Evolutionary conservation across 805 yeast species (phyloP), one percentile per base, ranked within the genome.

Genomic region (Nakazawaea populi): DNA sequence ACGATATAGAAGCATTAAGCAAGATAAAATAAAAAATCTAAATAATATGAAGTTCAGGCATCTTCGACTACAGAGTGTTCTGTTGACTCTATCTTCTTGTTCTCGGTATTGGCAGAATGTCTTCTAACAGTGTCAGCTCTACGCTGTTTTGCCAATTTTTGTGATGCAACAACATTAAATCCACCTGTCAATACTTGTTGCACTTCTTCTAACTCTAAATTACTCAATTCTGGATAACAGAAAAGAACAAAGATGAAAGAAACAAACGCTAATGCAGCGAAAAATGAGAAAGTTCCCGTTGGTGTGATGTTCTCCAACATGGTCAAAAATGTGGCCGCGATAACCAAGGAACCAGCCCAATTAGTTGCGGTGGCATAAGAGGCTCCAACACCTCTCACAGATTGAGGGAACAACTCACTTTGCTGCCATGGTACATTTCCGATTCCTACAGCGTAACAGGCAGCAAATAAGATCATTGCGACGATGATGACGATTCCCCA

Each of bases 371-470:
- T 89, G 1, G 97, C 90, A 61, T 81, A 85, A 52, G 96, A 88
- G 8, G 90, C 83, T 54, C 98, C 98, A 44, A 89, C 76, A 53
- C 96, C 96, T 66, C 99, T 82, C 35, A 92, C 97, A 55, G 83
- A 80, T 75, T 91, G 96, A 36, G 97, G 94, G 72, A 94, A 90
- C 62, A 92, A 73, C 69, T 92, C 99, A 52, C 92, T 86, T 64
- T 94, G 97, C 65, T 92, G 96, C 99, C 99, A 92, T 51, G 98
- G 97, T 50, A 89, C 94, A 67, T 92, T 91, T 70, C 99, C 99
- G 58, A 91, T 88, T 58, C 98, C 98, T 57, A 89, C 73, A 46
- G 97, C 96, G 65, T 91, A 92, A 49, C 85, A 82, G 3, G 96
- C 97, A 44, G 91, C 97, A 63, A 75, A 94, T 40, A 82, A 66